Base-by-base conservation (phyloP, 2,329 filamentous ascomycete genomes). In the Penicillium brasilianum region DNA sequence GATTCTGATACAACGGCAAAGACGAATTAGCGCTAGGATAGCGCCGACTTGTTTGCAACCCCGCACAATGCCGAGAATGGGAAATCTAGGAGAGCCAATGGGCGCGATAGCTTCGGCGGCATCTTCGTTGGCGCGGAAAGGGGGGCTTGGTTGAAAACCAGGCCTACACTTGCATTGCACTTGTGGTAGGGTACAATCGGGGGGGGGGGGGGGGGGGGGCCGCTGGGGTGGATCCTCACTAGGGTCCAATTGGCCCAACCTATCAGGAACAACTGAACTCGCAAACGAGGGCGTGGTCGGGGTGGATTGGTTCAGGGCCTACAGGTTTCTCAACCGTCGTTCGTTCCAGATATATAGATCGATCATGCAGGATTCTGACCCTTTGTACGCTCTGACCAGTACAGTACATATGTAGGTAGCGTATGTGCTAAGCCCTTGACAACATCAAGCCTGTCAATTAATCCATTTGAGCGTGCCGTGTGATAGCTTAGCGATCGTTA, bases 271-370 rank as follows among this genome's bases (percentile, higher is more conserved):
- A 2, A 6, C 4, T 37, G 13, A 18, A n/a, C 18, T 25, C 4
- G 50, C 32, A 39, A 25, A 53, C 50, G 50, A 9, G 50, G 39
- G 18, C 50, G 28, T 16, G 50, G 50, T n/a, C 18, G 50, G 34
- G 18, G 28, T 53, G 8, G 50, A 53, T 53, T 39, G 50, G 50
- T 39, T 39, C 20, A 25, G 1, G 13, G 32, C 50, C n/a, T 16
- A 30, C 32, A 37, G 50, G 32, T 37, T 52, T 53, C 50, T 39
- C 50, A 18, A 25, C 34, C 4, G 9, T 13, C 20, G 32, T 39
- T 39, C 11, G 18, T 53, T 39, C 50, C 50, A 37, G 32, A 20
- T 53, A 39, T 16, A 53, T 28, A 28, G 50, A 28, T 20, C n/a
- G n/a, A 20, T 14, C 25, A 25, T 18, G 18, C 16, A 6, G 16